Percentiles rank a stretch among this genome's conserved stretches.
These are phyloP conservation scores for Apiospora sp. DNA, from an alignment of 2,329 filamentous ascomycete genomes.

Conservation along the genomic window DNA sequence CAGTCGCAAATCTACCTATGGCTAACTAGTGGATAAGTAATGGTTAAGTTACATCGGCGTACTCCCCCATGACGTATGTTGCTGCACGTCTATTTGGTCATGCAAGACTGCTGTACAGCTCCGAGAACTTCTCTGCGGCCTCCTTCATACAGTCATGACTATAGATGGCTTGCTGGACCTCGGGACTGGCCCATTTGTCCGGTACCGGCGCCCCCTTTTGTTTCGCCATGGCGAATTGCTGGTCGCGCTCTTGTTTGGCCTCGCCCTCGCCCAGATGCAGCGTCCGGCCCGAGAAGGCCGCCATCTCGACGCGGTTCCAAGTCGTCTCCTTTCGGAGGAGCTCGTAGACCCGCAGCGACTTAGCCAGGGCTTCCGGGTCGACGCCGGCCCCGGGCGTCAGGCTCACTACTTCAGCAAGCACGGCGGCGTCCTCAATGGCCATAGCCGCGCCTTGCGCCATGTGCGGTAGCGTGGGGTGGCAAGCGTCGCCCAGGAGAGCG, in stretches of 20 bases:
- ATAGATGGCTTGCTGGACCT: constrained; percentile 73
- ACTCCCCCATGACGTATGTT: neutral
- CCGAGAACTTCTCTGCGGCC: constrained; percentile 59
- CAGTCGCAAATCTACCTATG: neutral
- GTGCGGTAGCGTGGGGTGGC: constrained; percentile 73
- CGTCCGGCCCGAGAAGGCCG: constrained; percentile 58
- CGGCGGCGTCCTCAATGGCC: constrained; percentile 72
- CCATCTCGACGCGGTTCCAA: constrained; percentile 60
- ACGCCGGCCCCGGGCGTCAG: constrained; percentile 44
- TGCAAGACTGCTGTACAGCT: constrained; percentile 49
- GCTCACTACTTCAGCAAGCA: constrained; percentile 61
- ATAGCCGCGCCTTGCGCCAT: constrained; percentile 73
- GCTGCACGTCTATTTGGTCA: neutral
- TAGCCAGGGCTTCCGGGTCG: constrained; percentile 51
- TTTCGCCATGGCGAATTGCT: constrained; percentile 60
- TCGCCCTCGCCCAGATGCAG: constrained; percentile 66
- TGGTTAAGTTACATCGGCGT: neutral
- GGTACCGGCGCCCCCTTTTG: constrained; percentile 59
- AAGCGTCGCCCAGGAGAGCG: constrained; percentile 69
- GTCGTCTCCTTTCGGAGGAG: constrained; percentile 63
- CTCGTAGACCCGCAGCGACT: constrained; percentile 63
- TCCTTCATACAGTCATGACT: constrained; percentile 67
- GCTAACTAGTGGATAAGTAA: neutral
- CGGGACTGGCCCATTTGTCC: constrained; percentile 76
- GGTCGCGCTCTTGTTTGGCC: constrained; percentile 66